Evolutionary conservation across 2,329 filamentous ascomycete genomes (phyloP).

Genomic region (Simplicillium aogashimaense): DNA sequence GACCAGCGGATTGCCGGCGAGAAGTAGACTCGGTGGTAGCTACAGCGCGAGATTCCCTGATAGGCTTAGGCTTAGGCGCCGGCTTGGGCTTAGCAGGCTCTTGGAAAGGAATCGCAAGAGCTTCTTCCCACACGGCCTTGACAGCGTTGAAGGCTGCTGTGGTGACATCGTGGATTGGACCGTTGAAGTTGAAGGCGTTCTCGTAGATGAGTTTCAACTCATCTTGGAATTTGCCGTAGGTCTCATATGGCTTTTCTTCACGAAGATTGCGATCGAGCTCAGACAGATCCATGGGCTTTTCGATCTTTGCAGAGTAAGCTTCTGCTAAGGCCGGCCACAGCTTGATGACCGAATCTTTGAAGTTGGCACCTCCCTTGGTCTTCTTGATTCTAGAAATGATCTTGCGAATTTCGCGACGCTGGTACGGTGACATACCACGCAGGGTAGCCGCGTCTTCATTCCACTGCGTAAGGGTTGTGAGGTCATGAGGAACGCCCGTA

Average conservation of each 20-base stretch:
- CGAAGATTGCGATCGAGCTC: conserved; percentile 77
- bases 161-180: conserved; percentile 63
- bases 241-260: conserved; percentile 51
- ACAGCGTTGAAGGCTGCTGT: conserved; percentile 44
- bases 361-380: conserved; percentile 68
- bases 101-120: conserved; percentile 31
- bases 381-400: conserved; percentile 72
- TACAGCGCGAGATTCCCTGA: conserved; percentile 21
- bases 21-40: conserved; percentile 13
- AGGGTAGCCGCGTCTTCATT: conserved; percentile 31
- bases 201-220: conserved; percentile 71
- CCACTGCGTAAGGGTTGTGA: conserved; percentile 26
- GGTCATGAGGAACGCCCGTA: conserved; percentile 7
- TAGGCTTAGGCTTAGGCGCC: conserved; percentile 26
- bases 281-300: conserved; percentile 73
- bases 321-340: conserved; percentile 68
- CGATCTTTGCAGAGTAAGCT: conserved; percentile 59
- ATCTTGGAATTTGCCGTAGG: conserved; percentile 60
- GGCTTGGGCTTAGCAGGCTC: conserved; percentile 51
- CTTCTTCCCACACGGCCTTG: conserved; percentile 38
- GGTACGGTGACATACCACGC: conserved; percentile 44
- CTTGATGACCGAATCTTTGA: conserved; percentile 67
- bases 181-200: conserved; percentile 79
- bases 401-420: conserved; percentile 53
- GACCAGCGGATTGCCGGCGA: conserved; percentile 19